Evolutionary conservation across 441 rosid genomes (phyloP).

Genomic region (Adansonia gregorii): DNA sequence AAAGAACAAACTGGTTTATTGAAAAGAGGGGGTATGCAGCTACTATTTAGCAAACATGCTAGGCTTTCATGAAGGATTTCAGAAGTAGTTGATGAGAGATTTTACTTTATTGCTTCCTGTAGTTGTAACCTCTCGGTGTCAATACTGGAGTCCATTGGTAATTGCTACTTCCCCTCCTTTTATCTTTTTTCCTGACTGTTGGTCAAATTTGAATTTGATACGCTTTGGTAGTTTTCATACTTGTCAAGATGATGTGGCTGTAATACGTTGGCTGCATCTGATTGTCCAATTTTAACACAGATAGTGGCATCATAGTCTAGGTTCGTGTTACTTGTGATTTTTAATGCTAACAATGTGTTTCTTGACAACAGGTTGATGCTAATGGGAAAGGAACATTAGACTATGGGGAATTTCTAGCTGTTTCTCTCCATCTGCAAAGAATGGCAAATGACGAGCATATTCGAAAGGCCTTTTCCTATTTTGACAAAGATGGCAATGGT

Average conservation of each 20-base stretch:
- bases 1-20: neutral
- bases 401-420: conserved; percentile 93
- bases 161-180: neutral
- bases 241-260: neutral
- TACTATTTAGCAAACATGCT: neutral
- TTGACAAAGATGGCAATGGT: conserved; percentile 92
- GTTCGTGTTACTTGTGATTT: conserved; percentile 24
- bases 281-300: neutral
- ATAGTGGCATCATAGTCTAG: neutral
- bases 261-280: neutral
- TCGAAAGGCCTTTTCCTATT: conserved; percentile 89
- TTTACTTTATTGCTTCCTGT: neutral
- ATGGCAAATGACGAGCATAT: conserved; percentile 97
- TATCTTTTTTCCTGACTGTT: neutral
- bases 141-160: neutral
- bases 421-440: conserved; percentile 86
- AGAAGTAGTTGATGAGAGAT: neutral
- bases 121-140: neutral
- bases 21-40: neutral
- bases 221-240: neutral
- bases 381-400: conserved; percentile 89
- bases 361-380: conserved; percentile 72
- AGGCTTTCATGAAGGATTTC: neutral
- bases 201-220: conserved; percentile 6
- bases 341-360: conserved; percentile 23